Base-by-base conservation (phyloP, 2,329 filamentous ascomycete genomes). In the Phoma sp. region DNA sequence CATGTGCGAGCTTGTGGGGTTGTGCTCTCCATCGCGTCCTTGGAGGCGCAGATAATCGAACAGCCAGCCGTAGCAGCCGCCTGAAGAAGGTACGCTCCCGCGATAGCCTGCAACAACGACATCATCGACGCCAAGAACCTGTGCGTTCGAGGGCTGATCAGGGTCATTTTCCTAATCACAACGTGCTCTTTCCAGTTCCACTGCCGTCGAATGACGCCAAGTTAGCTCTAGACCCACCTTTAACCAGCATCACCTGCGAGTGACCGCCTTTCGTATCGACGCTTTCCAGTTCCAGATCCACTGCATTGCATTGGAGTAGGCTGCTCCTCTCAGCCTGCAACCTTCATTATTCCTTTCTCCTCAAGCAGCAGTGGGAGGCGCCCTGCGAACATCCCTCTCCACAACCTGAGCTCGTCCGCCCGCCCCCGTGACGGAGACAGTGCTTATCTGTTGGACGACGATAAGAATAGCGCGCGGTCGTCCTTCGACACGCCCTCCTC, bases 311-410 rank as follows among this genome's bases (percentile, higher is more conserved):
- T 53, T 65, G 67, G 70, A 73, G 69, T 67, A 54, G 62, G 71
- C 72, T 75, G 71, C 73, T 75, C 72, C 70, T n/a, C 65, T 64
- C 89, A 93, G 90, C 89, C 83, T 75, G 63, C 64, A 52, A 58
- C 72, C 69, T 80, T 83, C 91, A 97, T 86, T 79, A 97, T 97
- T 96, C 85, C 90, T 86, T 82, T 86, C 64, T 81, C 86, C 64
- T 80, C 83, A 83, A 83, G 78, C 65, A 82, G 81, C 65, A 75
- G 77, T 68, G 83, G 82, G 77, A 87, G 87, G 79, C 27, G 27
- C 27, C 86, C 90, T 75, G 90, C 90, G 78, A 91, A 90, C 79
- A 96, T 97, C 75, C 93, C 93, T 69, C 84, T 97, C 71, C 89
- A 90, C 77, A 89, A 88, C 69, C 82, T 97, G 61, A 77, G 78